Evolutionary conservation across 163 green algal genomes (phyloP), one percentile per base, ranked within the genome.

Genomic region (Chlorella variabilis): DNA sequence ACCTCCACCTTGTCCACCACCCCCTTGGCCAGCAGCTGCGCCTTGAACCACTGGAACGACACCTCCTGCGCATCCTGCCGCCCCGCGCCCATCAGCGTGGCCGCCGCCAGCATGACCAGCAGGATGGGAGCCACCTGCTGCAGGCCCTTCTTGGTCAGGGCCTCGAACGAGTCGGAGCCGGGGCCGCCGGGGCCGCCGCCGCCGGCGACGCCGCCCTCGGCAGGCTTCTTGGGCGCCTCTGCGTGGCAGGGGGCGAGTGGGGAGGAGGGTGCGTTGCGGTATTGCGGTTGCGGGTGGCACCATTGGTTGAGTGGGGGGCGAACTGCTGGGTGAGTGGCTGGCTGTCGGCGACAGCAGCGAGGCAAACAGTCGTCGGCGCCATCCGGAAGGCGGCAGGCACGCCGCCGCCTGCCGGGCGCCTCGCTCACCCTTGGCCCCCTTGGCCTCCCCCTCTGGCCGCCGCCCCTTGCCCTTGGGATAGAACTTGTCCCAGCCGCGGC

Each of bases 1-100:
- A 99, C 95, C 88, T 99, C 95, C 42, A 99, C 70, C 29, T 89
- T 89, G 9, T 96, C 91, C 25, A 99, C 96, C 31, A 93, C 48
- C 13, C 93, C 92, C 54, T 91, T 87, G 20, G 89, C 89, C 67
- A 99, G 90, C 86, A 99, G 85, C 63, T 96, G 89, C 34, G 89
- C 95, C 70, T 96, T 93, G 90, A 99, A 61, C 68, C 68, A 59
- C 84, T 97, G 94, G 85, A 98, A 98, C 77, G 88, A 94, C 66
- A 97, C 94, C 87, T 97, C 91, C 84, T 94, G 89, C 11, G 75
- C 82, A 27, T 89, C 80, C 18, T 85, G 75, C 21, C 85, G 65
- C 25, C 80, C 79, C 21, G 87, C 36, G 45, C 45, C 82, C 48
- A 82, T 62, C 71, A 92, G 59, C 23, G 71, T 63, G 29, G 51